Percentiles rank a stretch among this genome's conserved stretches.
Conservation (phyloP, 2,329 filamentous ascomycete genomes). For the Microascus cirrosus region DNA sequence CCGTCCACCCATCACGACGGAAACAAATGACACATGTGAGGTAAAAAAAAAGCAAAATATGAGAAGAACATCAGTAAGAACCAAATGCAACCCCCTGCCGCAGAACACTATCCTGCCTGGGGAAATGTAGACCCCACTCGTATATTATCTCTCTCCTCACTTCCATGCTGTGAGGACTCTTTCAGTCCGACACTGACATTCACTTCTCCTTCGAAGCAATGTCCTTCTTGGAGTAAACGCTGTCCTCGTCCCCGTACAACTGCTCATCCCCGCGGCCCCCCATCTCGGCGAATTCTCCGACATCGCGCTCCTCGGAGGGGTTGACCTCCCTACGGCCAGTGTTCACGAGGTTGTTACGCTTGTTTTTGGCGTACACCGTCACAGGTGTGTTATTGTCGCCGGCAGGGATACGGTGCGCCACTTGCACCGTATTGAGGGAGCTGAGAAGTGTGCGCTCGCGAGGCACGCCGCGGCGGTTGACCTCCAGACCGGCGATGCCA, state of each 20-base stretch:
- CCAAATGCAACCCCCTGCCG: neutral
- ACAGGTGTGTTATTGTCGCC: conserved; percentile 47
- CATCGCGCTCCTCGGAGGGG: conserved; percentile 55
- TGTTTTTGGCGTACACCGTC: conserved; percentile 68
- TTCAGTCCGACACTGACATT: neutral
- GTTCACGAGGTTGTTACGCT: conserved; percentile 22
- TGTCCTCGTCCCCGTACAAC: conserved; percentile 54
- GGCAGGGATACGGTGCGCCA: conserved; percentile 41
- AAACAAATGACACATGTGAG: conserved; percentile 1
- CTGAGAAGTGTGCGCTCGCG: conserved; percentile 81
- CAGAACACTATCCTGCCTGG: neutral
- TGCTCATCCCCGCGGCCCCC: conserved; percentile 78
- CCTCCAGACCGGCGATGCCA: conserved; percentile 72
- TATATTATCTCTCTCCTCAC: neutral
- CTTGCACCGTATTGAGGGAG: conserved; percentile 62
- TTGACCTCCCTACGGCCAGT: conserved; percentile 44
- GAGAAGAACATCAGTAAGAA: neutral
- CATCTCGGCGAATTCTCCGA: conserved; percentile 71
- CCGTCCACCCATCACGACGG: neutral
- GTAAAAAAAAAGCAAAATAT: neutral
- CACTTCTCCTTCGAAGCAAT: conserved; percentile 5
- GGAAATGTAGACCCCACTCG: neutral
- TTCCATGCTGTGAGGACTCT: neutral
- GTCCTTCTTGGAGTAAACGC: conserved; percentile 32
- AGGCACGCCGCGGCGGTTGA: conserved; percentile 66